phyloP scores from a whole-genome alignment of 768 basidiomycete species.

The Kwoniella dendrophila region DNA sequence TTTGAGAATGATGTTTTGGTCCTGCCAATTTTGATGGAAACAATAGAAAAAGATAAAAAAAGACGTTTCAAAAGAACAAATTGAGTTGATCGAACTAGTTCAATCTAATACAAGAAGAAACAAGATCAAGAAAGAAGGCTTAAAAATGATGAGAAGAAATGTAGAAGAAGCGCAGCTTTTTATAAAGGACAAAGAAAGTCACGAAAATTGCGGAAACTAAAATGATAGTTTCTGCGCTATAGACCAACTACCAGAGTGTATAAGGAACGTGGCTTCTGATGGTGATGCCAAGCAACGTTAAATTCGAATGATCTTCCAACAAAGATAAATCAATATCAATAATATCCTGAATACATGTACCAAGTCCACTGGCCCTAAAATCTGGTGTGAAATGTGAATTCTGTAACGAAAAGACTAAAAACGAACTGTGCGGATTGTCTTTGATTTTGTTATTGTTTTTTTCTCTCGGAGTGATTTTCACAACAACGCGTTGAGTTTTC shows the following conservation, averaged over 20 bases:
- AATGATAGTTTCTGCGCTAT: no score
- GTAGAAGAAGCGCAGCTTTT: neutral
- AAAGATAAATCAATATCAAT: neutral
- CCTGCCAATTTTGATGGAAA: slow-evolving; percentile 3
- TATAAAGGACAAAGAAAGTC: neutral
- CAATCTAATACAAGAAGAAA: no score
- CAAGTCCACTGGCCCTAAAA: neutral
- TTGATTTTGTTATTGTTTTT: no score
- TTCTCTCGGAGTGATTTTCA: slow-evolving; percentile 7
- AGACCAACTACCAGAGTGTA: no score
- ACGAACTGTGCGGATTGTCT: no score
- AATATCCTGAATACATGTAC: neutral
- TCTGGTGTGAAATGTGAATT: slow-evolving; percentile 2
- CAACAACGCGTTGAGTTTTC: no score
- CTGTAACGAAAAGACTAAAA: no score
- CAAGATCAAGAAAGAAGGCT: slow-evolving; percentile 5
- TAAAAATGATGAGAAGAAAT: neutral
- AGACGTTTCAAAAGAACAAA: slow-evolving; percentile 14
- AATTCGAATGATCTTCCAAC: slow-evolving; percentile 8
- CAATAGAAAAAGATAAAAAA: neutral
- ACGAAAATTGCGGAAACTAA: neutral
- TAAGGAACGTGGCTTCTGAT: neutral
- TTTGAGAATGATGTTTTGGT: neutral
- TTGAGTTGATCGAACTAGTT: slow-evolving; percentile 2
- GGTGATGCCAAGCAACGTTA: no score